Evolutionary conservation across 805 yeast genomes (phyloP).

Genomic region (Maudiozyma barnettii): DNA sequence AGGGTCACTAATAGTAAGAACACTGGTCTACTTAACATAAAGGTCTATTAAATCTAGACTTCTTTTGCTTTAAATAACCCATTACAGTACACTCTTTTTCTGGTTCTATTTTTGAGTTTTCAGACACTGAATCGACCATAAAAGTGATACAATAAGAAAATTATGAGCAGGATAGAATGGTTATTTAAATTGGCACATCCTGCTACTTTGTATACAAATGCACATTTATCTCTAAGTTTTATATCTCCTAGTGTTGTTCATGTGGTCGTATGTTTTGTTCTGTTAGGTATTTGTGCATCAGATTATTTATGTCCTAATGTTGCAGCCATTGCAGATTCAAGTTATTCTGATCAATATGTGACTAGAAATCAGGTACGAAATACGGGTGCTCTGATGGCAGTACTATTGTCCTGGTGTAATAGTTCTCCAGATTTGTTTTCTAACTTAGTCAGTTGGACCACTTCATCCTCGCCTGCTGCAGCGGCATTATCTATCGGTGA

Average conservation of each 20-base stretch:
- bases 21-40: no score
- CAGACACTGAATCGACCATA: no score
- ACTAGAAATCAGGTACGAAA: neutral
- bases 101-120: no score
- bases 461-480: conserved; percentile 11
- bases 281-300: conserved; percentile 29
- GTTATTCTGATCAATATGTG: neutral
- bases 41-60: no score
- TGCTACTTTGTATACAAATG: conserved; percentile 15
- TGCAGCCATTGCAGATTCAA: conserved; percentile 22
- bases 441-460: conserved; percentile 29
- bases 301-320: conserved; percentile 30
- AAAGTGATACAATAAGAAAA: neutral
- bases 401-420: conserved; percentile 30
- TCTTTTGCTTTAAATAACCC: no score
- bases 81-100: no score
- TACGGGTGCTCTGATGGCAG: conserved; percentile 23
- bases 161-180: conserved; percentile 14
- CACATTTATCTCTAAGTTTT: conserved; percentile 13
- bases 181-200: conserved; percentile 23
- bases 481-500: conserved; percentile 30
- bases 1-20: no score
- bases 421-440: conserved; percentile 32
- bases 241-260: conserved; percentile 21
- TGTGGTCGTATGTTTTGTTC: conserved; percentile 20